A percentile compares a stretch with the other conserved stretches of the same genome.
Conservation (phyloP, 192 early-diverging fungal species). For the Coemansia sp. region DNA sequence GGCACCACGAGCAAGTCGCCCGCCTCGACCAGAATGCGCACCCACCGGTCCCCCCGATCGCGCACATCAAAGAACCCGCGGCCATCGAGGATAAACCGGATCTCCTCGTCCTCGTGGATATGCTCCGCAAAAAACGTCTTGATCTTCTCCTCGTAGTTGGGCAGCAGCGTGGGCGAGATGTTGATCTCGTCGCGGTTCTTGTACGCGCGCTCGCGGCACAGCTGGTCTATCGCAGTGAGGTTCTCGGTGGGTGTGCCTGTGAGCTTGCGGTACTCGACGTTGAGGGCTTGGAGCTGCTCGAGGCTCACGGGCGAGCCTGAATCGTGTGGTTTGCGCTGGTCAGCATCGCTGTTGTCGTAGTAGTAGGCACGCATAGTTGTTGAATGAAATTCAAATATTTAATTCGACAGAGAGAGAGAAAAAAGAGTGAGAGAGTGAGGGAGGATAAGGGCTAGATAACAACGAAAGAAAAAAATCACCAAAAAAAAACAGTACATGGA, state of each 20-base stretch:
- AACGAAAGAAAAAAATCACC: too few relatives aligned
- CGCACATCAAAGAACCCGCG: slow-evolving; percentile 92
- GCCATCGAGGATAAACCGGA: slow-evolving; percentile 87
- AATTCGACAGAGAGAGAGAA: too few relatives aligned
- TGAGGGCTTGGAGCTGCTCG: slow-evolving; percentile 64
- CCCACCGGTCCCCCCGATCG: slow-evolving; percentile 68
- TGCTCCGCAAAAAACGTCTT: slow-evolving; percentile 94
- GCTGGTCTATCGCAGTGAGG: slow-evolving; percentile 60
- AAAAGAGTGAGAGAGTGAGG: neutral
- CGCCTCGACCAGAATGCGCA: slow-evolving; percentile 72
- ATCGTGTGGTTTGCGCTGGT: slow-evolving; percentile 83
- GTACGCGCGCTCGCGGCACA: slow-evolving; percentile 77
- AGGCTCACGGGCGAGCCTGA: slow-evolving; percentile 59
- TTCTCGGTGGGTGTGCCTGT: slow-evolving; percentile 52
- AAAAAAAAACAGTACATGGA: too few relatives aligned
- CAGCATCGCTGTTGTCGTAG: slow-evolving; percentile 62
- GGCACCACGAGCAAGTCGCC: slow-evolving; percentile 91
- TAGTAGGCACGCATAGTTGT: slow-evolving; percentile 72
- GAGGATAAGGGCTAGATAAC: neutral
- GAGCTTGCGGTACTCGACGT: slow-evolving; percentile 75
- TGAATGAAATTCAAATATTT: slow-evolving; percentile 1
- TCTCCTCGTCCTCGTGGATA: slow-evolving; percentile 97
- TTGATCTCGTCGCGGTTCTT: slow-evolving; percentile 91
- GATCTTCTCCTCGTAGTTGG: slow-evolving; percentile 89
- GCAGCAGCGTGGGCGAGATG: slow-evolving; percentile 75